These are phyloP conservation scores for Akanthomyces lecanii DNA, from an alignment of 2,329 filamentous ascomycete species.

Conservation along the genomic window DNA sequence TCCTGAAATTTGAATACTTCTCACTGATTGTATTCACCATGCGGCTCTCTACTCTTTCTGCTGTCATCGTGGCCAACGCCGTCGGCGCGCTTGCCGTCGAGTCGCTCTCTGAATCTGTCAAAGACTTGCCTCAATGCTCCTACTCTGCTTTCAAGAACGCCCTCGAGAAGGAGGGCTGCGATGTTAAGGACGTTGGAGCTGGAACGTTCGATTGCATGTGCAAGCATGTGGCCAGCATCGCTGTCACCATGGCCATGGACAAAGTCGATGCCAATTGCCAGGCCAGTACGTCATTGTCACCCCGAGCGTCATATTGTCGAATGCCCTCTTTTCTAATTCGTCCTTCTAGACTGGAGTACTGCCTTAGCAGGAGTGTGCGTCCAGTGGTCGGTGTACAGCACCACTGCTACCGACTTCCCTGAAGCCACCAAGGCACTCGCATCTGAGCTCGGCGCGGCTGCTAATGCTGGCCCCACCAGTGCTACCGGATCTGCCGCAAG, in stretches of 20 bases:
- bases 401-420: slow-evolving; percentile 3
- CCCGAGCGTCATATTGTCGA: neutral
- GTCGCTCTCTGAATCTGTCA: slow-evolving; percentile 6
- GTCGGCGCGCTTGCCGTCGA: slow-evolving; percentile 11
- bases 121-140: slow-evolving; percentile 14
- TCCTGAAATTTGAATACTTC: neutral
- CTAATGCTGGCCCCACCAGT: neutral
- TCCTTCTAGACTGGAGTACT: neutral
- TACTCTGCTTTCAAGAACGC: slow-evolving; percentile 5
- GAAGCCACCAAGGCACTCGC: slow-evolving; percentile 15
- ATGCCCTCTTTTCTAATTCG: neutral
- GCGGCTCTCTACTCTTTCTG: slow-evolving; percentile 1
- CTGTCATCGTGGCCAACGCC: neutral
- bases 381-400: slow-evolving; percentile 7
- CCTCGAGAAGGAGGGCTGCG: slow-evolving; percentile 13
- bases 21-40: neutral
- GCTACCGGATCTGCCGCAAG: slow-evolving; percentile 5
- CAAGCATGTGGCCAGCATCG: slow-evolving; percentile 13
- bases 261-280: slow-evolving; percentile 7
- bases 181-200: slow-evolving; percentile 5
- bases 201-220: slow-evolving; percentile 12
- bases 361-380: slow-evolving; percentile 5
- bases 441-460: slow-evolving; percentile 10
- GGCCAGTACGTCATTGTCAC: slow-evolving; percentile 3
- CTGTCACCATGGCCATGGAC: neutral